Base-by-base conservation (phyloP, 2,329 filamentous ascomycete genomes). In the Graphilbum fragrans region DNA sequence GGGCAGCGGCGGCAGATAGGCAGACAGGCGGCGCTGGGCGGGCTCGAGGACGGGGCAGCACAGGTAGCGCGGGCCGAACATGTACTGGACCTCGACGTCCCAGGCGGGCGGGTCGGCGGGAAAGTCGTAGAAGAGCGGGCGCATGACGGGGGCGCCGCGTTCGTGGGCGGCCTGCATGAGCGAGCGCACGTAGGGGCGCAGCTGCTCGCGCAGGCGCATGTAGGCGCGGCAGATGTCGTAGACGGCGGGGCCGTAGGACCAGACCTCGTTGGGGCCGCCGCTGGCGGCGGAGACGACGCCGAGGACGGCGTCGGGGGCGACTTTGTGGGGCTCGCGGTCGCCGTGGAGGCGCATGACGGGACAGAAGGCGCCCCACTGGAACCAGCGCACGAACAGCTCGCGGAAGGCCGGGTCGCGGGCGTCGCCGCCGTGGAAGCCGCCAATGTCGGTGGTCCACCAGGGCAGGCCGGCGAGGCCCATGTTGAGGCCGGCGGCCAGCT, bases 361-460 rank as follows among this genome's bases (percentile, higher is more conserved):
- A 43, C 75, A 80, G 51, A 78, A 82, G 0, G 75, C 60, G 1
- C 72, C 77, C 75, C 77, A 82, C 50, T 82, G 77, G 54, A 82
- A 82, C 79, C 78, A 82, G 2, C 79, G 61, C 1, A 76, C 85
- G 25, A 90, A 74, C 31, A 90, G 65, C 59, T 92, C 85, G 57
- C 85, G 90, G 8, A 92, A 67, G 38, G 76, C 77, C 32, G 84
- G 83, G 42, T 84, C 71, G 6, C 82, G 85, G 46, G 77, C 76
- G 54, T 85, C 80, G 44, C 90, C 83, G 45, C 85, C 88, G 57
- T 87, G 82, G 46, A 83, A 82, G 1, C 79, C 79, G 2, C 79
- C 78, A 40, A 82, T 82, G 49, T 82, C 78, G 1, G 77, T 82
- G 0, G 78, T 82, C 74, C 75, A 82, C 77, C 77, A 81, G 0